phyloP scores from a whole-genome alignment of 164 flowering plant genomes.

The Magnolia kwangsiensis region DNA sequence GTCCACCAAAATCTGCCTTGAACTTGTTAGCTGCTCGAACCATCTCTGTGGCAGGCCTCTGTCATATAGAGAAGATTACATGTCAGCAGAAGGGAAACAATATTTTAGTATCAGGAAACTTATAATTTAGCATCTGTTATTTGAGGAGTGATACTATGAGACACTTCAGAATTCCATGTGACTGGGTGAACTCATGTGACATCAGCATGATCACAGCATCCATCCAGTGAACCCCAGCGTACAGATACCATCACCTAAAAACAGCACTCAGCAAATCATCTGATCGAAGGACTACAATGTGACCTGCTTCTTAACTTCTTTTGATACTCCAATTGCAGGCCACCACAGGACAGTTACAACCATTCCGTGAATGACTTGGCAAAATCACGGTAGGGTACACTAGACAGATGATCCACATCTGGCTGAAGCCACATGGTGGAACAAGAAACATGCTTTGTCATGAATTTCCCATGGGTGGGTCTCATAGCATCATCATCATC shows the following conservation, averaged over 20 bases:
- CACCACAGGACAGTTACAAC: neutral
- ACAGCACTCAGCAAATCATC: neutral
- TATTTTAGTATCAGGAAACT: neutral
- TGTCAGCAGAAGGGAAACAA: neutral
- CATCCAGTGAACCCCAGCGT: no score
- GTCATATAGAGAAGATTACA: neutral
- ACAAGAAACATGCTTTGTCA: neutral
- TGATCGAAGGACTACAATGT: neutral
- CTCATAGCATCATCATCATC: no score
- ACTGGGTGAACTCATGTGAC: neutral
- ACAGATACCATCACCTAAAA: neutral
- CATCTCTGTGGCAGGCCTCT: slow-evolving; percentile 88
- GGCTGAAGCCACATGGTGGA: neutral
- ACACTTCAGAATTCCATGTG: neutral
- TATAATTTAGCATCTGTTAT: neutral
- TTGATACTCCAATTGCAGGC: neutral
- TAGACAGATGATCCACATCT: neutral
- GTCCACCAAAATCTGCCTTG: slow-evolving; percentile 95
- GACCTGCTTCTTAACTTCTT: neutral
- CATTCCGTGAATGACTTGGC: neutral
- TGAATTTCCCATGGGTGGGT: no score
- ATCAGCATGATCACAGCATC: neutral
- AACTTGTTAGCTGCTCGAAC: slow-evolving; percentile 86
- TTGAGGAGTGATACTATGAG: neutral
- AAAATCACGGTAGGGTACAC: neutral